Evolutionary conservation across 2,329 filamentous ascomycete species (phyloP).

Genomic region (Colletotrichum sp.): DNA sequence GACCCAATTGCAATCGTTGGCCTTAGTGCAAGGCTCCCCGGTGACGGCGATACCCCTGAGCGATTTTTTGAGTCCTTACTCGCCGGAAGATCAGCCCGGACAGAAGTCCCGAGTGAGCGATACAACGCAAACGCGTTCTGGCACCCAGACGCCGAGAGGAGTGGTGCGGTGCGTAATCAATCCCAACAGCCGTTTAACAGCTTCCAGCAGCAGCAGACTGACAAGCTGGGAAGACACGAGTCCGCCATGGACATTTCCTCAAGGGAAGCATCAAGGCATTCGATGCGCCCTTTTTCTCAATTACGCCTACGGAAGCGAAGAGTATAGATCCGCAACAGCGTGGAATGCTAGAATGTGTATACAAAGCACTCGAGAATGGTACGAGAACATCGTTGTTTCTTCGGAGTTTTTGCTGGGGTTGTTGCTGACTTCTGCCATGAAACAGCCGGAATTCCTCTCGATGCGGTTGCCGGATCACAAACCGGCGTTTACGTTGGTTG

Average conservation of each 20-base stretch:
- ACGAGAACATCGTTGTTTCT: not conserved
- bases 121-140: slow-evolving; percentile 35
- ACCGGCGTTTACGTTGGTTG: slow-evolving; percentile 29
- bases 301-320: slow-evolving; percentile 29
- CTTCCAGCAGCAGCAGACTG: not conserved
- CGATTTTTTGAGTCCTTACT: slow-evolving; percentile 50
- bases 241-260: slow-evolving; percentile 31
- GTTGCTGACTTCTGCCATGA: not conserved
- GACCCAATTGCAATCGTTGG: slow-evolving; percentile 52
- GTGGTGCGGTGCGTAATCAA: slow-evolving; percentile 25
- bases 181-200: not conserved
- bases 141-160: slow-evolving; percentile 30
- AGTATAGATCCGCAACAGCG: slow-evolving; percentile 38
- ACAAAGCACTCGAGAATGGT: slow-evolving; percentile 34
- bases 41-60: slow-evolving; percentile 42
- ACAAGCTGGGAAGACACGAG: slow-evolving; percentile 4
- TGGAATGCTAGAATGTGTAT: slow-evolving; percentile 36
- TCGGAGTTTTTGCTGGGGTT: too few relatives aligned
- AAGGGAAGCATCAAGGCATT: slow-evolving; percentile 27
- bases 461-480: slow-evolving; percentile 22
- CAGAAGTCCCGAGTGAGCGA: slow-evolving; percentile 29
- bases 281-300: slow-evolving; percentile 31
- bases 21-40: slow-evolving; percentile 51
- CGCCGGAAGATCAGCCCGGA: slow-evolving; percentile 29
- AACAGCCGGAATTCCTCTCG: slow-evolving; percentile 25